Evolutionary conservation across 768 basidiomycete species (phyloP), one percentile per base, ranked within the genome.

Genomic region (Lyophyllum decastes): DNA sequence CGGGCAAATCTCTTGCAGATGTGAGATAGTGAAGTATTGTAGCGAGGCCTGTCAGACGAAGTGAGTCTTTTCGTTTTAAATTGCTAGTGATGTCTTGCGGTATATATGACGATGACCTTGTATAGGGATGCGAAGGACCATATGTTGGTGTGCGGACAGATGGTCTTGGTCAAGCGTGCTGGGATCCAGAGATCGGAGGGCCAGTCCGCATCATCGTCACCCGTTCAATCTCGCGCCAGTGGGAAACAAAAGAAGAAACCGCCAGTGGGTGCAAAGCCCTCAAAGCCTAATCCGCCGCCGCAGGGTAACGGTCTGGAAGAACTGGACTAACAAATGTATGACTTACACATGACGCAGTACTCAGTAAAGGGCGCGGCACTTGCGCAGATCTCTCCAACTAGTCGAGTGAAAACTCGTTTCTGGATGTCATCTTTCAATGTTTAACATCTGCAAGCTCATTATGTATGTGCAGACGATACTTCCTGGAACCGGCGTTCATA

Each of bases 11-110:
- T 33, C 22, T 10, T 60, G 54, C 22, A 43, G 8, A 43, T 58
- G 57, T 25, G 22, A 58, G 45, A 27, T 14, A 12, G 57, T 53
- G 26, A 27, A 16, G 40, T 58, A 58, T 45, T 58, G 57, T 27
- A 33, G 45, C 27, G 53, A 51, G 34, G 34, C 49, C 2, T 60
- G 58, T 47, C 43, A 52, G 30, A 54, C 17, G 12, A 58, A 60
- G 58, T 60, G 43, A 22, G 58, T 60, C 14, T 38, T 8, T 38
- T 38, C 14, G 35, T 16, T n/a, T n/a, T n/a, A n/a, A n/a, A n/a
- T n/a, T n/a, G n/a, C n/a, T n/a, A n/a, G n/a, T n/a, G n/a, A 16
- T 38, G 8, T 8, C 3, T 16, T 38, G 35, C 14, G 8, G 9
- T 16, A 3, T 14, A 9, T 7, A 16, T 38, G 35, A 16, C 14